phyloP scores from a whole-genome alignment of 176 grass and related monocot species.

The Oryza coarctata region DNA sequence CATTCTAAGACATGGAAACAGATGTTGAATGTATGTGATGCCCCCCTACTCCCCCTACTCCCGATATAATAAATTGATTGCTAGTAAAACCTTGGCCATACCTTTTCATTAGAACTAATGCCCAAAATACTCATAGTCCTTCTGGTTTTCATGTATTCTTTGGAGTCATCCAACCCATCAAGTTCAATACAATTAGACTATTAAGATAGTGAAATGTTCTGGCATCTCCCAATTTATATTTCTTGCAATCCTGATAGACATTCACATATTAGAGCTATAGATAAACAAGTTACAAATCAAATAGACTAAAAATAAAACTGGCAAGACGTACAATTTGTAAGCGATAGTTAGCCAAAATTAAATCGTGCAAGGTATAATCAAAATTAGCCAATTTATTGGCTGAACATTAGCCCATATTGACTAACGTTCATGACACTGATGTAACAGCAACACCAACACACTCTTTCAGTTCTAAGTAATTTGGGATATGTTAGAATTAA shows the following conservation, averaged over 20 bases:
- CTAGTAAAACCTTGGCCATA: constrained; percentile 28
- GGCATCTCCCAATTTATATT: constrained; percentile 77
- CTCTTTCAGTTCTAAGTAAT: too few relatives aligned
- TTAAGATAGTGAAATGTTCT: constrained; percentile 90
- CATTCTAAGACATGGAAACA: constrained; percentile 55
- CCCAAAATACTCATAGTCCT: constrained; percentile 90
- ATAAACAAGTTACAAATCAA: constrained; percentile 9
- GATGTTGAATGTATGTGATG: constrained; percentile 6
- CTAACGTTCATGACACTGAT: neutral
- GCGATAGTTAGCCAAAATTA: neutral
- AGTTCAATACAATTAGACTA: constrained; percentile 85
- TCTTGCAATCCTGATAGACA: constrained; percentile 55
- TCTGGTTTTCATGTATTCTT: constrained; percentile 79
- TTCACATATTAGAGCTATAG: constrained; percentile 20
- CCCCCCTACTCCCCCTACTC: neutral
- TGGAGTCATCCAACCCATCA: constrained; percentile 79
- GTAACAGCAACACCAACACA: too few relatives aligned
- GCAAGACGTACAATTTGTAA: constrained; percentile 2
- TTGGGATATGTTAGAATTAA: too few relatives aligned
- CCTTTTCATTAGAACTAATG: constrained; percentile 80
- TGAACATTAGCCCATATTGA: neutral
- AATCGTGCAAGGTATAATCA: neutral
- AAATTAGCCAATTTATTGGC: neutral
- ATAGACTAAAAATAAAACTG: neutral
- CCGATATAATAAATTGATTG: constrained; percentile 11